Base-by-base conservation (phyloP, 2,329 filamentous ascomycete genomes). In the Bipolaris sorokiniana region DNA sequence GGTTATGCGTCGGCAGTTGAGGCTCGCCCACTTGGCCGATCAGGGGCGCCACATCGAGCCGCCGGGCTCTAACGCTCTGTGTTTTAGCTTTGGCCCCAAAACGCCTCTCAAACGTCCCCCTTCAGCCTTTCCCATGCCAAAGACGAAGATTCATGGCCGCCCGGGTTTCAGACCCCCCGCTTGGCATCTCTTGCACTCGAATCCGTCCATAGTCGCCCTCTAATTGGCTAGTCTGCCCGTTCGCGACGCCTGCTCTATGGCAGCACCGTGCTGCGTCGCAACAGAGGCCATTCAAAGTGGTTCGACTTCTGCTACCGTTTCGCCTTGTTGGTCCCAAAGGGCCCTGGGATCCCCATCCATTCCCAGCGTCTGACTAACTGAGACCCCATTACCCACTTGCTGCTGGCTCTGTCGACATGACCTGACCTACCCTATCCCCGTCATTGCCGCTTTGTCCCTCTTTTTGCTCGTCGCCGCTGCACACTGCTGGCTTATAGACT, bases 401-500 rank as follows among this genome's bases (percentile, higher is more conserved):
- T 22, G 62, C 54, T 62, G 57, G 63, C 53, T 67, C 31, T 47
- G 62, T 56, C 44, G 58, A 69, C 62, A 71, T 71, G 70, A 71
- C 68, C 67, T 67, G 59, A 66, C 44, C 41, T 49, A 55, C 54
- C 48, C 51, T 44, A 62, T 48, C 60, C 62, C 65, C 42, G 28
- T 52, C 37, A 22, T 47, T 10, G 49, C 42, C 48, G 48, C 53
- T 41, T 34, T 28, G 20, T 42, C 57, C 56, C 56, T 54, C 59
- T 54, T 45, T 59, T 57, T 7, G 3, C 56, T 15, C 0, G 13
- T n/a, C 42, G 52, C 58, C 51, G 40, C 59, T 58, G 45, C 59
- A 63, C 56, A 56, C 51, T 56, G 48, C 58, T 63, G 58, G 70
- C 74, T 75, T 76, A 76, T 76, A 75, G 71, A 68, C 66, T 66